A percentile compares a stretch with the other conserved stretches of the same genome.
Conservation (phyloP, 192 early-diverging fungal genomes). For the Coemansia sp. region DNA sequence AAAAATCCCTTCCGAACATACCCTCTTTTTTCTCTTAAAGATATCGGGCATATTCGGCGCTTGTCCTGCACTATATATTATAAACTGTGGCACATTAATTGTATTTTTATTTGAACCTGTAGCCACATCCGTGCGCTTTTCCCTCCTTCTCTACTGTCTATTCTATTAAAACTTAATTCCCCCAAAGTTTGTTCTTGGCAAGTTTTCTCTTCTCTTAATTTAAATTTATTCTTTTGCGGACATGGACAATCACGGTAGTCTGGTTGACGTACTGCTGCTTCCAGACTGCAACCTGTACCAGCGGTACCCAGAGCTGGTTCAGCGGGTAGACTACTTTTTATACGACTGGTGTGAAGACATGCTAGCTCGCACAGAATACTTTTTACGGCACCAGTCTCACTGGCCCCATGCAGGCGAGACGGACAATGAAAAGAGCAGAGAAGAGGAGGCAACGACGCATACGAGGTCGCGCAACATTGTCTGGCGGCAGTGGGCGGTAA, state of each 20-base stretch:
- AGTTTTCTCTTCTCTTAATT: background rate
- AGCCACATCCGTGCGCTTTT: background rate
- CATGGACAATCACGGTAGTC: constrained; percentile 39
- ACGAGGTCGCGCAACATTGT: constrained; percentile 45
- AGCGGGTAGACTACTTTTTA: constrained; percentile 52
- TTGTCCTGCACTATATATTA: background rate
- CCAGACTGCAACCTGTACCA: constrained; percentile 50
- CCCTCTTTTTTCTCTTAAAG: background rate
- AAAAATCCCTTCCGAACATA: no score
- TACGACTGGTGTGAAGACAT: constrained; percentile 42
- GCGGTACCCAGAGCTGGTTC: constrained; percentile 50
- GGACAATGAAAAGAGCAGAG: constrained; percentile 9
- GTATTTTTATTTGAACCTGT: constrained; percentile 2
- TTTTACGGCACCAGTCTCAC: constrained; percentile 31
- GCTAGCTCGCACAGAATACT: constrained; percentile 40
- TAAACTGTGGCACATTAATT: background rate
- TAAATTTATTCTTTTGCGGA: constrained; percentile 3
- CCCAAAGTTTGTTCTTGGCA: constrained; percentile 3
- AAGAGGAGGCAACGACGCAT: constrained; percentile 44
- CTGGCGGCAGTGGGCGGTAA: constrained; percentile 50
- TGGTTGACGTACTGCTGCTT: constrained; percentile 49
- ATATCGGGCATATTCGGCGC: background rate
- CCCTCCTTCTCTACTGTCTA: background rate
- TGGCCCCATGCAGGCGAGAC: constrained; percentile 13
- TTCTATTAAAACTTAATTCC: background rate